Evolutionary conservation across 257 asterid species (phyloP).

Genomic region (Ilex aquifolium): DNA sequence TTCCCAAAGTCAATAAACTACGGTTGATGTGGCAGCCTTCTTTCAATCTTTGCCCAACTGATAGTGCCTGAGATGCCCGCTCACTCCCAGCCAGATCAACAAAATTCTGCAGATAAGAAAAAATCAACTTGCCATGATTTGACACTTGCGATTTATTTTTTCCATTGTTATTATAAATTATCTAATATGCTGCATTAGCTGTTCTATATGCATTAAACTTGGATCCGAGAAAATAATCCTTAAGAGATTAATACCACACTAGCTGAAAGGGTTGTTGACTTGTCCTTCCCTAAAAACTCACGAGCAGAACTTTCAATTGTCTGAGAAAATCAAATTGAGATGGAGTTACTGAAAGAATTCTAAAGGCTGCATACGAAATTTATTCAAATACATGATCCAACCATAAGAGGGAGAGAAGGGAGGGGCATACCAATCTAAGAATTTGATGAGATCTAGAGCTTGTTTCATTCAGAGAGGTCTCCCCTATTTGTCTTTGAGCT

Average conservation of each 20-base stretch:
- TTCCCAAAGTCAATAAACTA: constrained; percentile 84
- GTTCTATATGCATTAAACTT: neutral
- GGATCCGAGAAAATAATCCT: constrained; percentile 7
- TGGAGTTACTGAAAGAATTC: constrained; percentile 1
- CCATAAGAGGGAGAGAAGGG: neutral
- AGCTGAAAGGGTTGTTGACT: constrained; percentile 96
- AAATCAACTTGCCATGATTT: constrained; percentile 5
- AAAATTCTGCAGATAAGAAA: constrained; percentile 57
- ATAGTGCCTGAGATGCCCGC: constrained; percentile 94
- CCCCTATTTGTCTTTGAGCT: constrained; percentile 94
- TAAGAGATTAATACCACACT: constrained; percentile 68
- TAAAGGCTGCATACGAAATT: neutral
- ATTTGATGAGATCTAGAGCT: constrained; percentile 99
- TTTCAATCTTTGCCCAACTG: constrained; percentile 94
- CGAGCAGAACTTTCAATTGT: constrained; percentile 98
- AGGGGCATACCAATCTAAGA: constrained; percentile 76
- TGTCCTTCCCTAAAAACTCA: constrained; percentile 90
- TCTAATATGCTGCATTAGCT: neutral
- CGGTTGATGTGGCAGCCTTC: constrained; percentile 99
- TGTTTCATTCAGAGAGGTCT: constrained; percentile 84
- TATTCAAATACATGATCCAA: neutral
- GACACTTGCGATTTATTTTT: neutral
- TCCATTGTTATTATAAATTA: neutral
- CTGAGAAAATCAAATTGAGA: constrained; percentile 36
- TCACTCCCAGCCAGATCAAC: constrained; percentile 99